phyloP scores from a whole-genome alignment of 371 early-diverging fungal species.

The Chytridium lagenaria region DNA sequence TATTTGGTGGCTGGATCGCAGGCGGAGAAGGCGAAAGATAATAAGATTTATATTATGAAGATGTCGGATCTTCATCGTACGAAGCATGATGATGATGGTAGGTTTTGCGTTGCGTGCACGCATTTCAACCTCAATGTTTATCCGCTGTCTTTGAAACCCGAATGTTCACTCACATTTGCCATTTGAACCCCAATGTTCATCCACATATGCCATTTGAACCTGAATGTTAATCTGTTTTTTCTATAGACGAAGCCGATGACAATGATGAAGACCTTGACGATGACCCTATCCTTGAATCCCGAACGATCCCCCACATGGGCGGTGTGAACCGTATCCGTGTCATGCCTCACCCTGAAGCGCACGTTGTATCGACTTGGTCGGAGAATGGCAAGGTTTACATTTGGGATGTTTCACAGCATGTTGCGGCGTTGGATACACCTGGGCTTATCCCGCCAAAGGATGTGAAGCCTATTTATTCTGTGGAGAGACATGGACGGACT shows the following conservation, averaged over 20 bases:
- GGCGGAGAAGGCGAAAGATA: conserved; percentile 80
- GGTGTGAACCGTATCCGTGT: conserved; percentile 91
- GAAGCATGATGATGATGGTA: conserved; percentile 77
- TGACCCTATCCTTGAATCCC: conserved; percentile 89
- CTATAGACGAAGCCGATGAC: conserved; percentile 55
- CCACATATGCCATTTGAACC: not conserved
- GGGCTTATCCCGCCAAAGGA: conserved; percentile 71
- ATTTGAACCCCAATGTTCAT: no score
- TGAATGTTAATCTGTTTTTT: conserved; percentile 4
- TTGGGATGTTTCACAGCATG: conserved; percentile 79
- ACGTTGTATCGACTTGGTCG: conserved; percentile 90
- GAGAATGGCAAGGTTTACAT: conserved; percentile 94
- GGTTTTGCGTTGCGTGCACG: no score
- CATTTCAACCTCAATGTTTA: not conserved
- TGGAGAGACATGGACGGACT: conserved; percentile 75
- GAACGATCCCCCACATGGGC: conserved; percentile 82
- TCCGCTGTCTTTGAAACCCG: not conserved
- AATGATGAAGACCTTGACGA: conserved; percentile 86
- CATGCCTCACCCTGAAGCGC: conserved; percentile 56
- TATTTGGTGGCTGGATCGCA: conserved; percentile 96
- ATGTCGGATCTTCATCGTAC: conserved; percentile 90
- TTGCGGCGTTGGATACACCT: conserved; percentile 80
- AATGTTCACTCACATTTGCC: no score
- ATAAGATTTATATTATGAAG: conserved; percentile 92
- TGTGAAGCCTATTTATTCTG: conserved; percentile 74